Evolutionary conservation across 164 flowering plant species (phyloP), one percentile per base, ranked within the genome.

Genomic region (Sextonia rubra): DNA sequence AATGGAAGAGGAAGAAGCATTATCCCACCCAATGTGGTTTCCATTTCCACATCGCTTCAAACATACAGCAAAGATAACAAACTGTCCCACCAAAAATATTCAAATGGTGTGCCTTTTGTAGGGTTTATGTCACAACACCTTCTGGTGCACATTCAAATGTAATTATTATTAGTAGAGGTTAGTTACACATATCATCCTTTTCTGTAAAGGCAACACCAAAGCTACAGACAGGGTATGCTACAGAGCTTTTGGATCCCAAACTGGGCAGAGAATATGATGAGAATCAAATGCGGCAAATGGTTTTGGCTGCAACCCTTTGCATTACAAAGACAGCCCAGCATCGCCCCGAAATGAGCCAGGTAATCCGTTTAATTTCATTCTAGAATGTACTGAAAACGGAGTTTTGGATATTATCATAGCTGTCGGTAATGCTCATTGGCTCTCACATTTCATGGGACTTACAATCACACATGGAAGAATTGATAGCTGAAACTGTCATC

Each of bases 331-430:
- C 90, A 72, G 86, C 92, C 70, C 75, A 90, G 24, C 82, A 86
- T 29, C 98, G 97, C 25, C 99, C 99, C 6, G 77, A 76, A 48
- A 93, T 93, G 80, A 82, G 47, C 69, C 81, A 89, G 93, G 98
- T 95, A 85, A 48, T 5, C 12, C 2, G 5, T 17, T 64, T 20
- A 52, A 52, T 12, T 52, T 52, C 58, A 52, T 52, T 52, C 58
- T 52, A 15, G 58, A 52, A 17, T 15, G 58, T 20, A 12, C 58
- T 20, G 14, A 52, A 15, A 52, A 52, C 1, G 58, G n/a, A 52
- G 17, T 52, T 52, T 17, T 52, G 58, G n/a, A 14, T 15, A 52
- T 52, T 14, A 18, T 52, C 58, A 14, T 3, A 52, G n/a, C n/a
- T 52, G 58, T 37, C 8, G 44, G 5, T 37, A 5, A 37, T 37